Base-by-base conservation (phyloP, 345 rosid species). In the Syzygium aqueum region DNA sequence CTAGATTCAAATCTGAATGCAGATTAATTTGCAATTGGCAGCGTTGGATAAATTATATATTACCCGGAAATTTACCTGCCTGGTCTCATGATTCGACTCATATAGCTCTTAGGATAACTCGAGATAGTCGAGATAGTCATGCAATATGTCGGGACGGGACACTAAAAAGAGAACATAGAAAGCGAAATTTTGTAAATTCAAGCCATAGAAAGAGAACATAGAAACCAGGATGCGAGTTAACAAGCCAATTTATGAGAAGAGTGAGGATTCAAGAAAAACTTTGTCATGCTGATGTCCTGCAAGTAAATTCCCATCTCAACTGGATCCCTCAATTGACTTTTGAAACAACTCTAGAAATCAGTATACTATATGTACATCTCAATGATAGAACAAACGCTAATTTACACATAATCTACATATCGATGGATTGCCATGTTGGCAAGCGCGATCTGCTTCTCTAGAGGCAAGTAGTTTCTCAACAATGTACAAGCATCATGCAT, bases 361-460 rank as follows among this genome's bases (percentile, higher is more conserved):
- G 9, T 67, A 67, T 67, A 2, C 43, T 67, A 65, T 11, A 19
- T 33, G 49, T 73, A 73, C 49, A 73, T 73, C 25, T 17, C 2
- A 17, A 73, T 33, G 80, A 73, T 73, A 33, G 21, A 33, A 73
- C 7, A 73, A 67, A 33, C 21, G 11, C 80, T 73, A 73, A 73
- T 33, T 57, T 25, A 85, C 37, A 46, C 15, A 57, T 14, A 43
- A 49, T 85, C 30, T 73, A 73, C 80, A 19, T 33, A 33, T 33
- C 80, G 65, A 51, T 15, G 53, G 13, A 92, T 86, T n/a, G 52
- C 85, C 95, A 94, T 92, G 90, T 92, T 90, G 46, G 96, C 93
- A 87, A 97, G 96, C 86, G 77, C 89, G 83, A 93, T 93, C 90
- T 97, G 99, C 89, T 91, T 96, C 89, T 94, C 98, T 53, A 94